These are phyloP conservation scores for Sclerotinia subarctica DNA, from an alignment of 2,329 filamentous ascomycete species.

Conservation along the genomic window DNA sequence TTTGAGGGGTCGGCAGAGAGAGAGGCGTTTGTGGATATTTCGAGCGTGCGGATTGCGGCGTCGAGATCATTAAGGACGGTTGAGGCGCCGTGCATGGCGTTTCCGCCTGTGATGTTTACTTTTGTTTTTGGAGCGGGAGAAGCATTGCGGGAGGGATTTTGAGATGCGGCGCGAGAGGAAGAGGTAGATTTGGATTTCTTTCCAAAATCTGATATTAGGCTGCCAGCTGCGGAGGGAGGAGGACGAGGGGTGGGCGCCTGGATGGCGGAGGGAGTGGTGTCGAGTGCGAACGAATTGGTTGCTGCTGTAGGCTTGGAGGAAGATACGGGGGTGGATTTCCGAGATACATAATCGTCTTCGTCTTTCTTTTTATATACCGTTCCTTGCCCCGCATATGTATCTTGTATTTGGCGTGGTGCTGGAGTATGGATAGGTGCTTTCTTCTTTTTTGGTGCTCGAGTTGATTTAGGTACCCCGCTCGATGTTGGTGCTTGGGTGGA, in stretches of 20 bases:
- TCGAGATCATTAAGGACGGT: slow-evolving; percentile 68
- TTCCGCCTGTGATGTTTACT: slow-evolving; percentile 70
- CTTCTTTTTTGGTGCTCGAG: slow-evolving; percentile 53
- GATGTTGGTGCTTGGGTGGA: slow-evolving; percentile 14
- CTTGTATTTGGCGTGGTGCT: slow-evolving; percentile 59
- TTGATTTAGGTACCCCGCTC: slow-evolving; percentile 47
- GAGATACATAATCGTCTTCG: slow-evolving; percentile 67
- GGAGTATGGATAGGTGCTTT: slow-evolving; percentile 62
- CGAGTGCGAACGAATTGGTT: slow-evolving; percentile 41
- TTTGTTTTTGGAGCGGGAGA: slow-evolving; percentile 52
- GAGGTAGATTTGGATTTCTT: slow-evolving; percentile 51
- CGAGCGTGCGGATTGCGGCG: slow-evolving; percentile 81
- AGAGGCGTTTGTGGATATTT: slow-evolving; percentile 86
- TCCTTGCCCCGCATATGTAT: slow-evolving; percentile 57
- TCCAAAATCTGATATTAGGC: slow-evolving; percentile 76
- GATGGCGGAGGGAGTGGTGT: slow-evolving; percentile 52
- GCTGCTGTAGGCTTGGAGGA: slow-evolving; percentile 36
- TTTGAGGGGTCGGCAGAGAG: slow-evolving; percentile 51
- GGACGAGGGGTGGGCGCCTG: slow-evolving; percentile 42
- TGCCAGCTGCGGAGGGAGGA: slow-evolving; percentile 65
- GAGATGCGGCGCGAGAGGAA: slow-evolving; percentile 46
- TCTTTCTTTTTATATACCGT: slow-evolving; percentile 72
- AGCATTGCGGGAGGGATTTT: slow-evolving; percentile 45
- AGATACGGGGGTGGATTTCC: slow-evolving; percentile 42
- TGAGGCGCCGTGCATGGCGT: slow-evolving; percentile 77